Evolutionary conservation across 2,329 filamentous ascomycete species (phyloP).

Genomic region (Trichoderma citrinoviride): DNA sequence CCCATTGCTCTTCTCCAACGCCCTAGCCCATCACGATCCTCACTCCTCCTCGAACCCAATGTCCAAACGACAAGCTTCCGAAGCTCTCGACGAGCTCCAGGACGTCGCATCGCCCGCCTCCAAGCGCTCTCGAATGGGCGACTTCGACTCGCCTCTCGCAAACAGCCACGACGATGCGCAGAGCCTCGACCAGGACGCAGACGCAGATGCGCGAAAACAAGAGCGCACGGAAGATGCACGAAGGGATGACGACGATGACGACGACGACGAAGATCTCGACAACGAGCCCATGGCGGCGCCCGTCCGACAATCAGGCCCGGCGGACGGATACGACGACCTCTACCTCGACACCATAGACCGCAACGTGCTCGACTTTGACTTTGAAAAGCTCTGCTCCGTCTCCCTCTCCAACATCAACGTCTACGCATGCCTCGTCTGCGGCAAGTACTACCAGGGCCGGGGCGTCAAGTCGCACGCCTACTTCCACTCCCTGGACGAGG

Average conservation of each 20-base stretch:
- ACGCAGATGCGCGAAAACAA: conserved; percentile 29
- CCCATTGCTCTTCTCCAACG: background rate
- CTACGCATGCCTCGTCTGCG: conserved; percentile 94
- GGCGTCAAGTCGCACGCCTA: conserved; percentile 95
- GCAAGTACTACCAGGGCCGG: conserved; percentile 95
- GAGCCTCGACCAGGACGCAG: conserved; percentile 30
- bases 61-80: conserved; percentile 59
- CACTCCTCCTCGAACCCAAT: conserved; percentile 26
- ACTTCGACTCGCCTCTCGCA: conserved; percentile 41
- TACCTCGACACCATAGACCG: conserved; percentile 98
- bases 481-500: conserved; percentile 92
- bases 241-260: conserved; percentile 31
- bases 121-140: conserved; percentile 55
- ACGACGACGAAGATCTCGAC: conserved; percentile 42
- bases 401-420: conserved; percentile 98
- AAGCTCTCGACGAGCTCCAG: conserved; percentile 57
- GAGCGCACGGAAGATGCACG: conserved; percentile 13
- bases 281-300: conserved; percentile 43
- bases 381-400: conserved; percentile 96
- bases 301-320: conserved; percentile 71
- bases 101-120: conserved; percentile 57
- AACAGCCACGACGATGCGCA: conserved; percentile 38
- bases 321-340: conserved; percentile 87
- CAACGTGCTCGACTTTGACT: conserved; percentile 92
- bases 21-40: background rate